Conservation (phyloP, 768 basidiomycete species). For the Lentinula raphanica region DNA sequence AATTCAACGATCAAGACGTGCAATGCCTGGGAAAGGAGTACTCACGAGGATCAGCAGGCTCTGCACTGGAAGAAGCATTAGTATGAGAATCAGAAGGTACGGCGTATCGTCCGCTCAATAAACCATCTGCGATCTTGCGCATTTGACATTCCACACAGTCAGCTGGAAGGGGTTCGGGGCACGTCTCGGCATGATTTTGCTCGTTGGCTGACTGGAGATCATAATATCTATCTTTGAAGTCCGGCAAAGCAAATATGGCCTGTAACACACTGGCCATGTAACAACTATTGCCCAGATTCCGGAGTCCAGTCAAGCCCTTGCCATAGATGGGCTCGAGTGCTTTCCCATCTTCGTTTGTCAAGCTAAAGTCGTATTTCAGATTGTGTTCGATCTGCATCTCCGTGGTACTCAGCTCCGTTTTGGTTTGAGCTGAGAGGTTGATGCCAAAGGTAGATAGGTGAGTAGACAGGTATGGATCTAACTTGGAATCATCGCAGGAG, state of each 20-base stretch:
- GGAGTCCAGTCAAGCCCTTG: slow-evolving; percentile 80
- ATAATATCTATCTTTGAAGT: slow-evolving; percentile 73
- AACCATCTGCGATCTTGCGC: slow-evolving; percentile 86
- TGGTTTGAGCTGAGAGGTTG: slow-evolving; percentile 71
- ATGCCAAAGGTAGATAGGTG: slow-evolving; percentile 87
- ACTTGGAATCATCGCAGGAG: slow-evolving; percentile 73
- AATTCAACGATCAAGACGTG: background rate
- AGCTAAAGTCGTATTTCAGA: slow-evolving; percentile 87
- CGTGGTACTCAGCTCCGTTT: slow-evolving; percentile 96
- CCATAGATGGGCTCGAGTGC: slow-evolving; percentile 88
- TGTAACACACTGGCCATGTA: slow-evolving; percentile 97
- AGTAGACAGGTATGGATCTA: slow-evolving; percentile 66
- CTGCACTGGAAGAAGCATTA: background rate
- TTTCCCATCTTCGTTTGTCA: slow-evolving; percentile 81
- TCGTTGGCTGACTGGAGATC: slow-evolving; percentile 12
- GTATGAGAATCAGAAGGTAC: slow-evolving; percentile 37
- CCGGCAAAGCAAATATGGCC: slow-evolving; percentile 72
- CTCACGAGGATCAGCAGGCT: background rate
- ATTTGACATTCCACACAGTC: slow-evolving; percentile 94
- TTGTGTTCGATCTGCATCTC: slow-evolving; percentile 99
- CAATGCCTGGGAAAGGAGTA: background rate
- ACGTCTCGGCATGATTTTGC: slow-evolving; percentile 50
- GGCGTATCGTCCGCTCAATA: slow-evolving; percentile 89
- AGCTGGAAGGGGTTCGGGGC: slow-evolving; percentile 66
- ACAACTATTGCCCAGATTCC: slow-evolving; percentile 95